Conservation (phyloP, 2,329 filamentous ascomycete species). For the Orbilia javanica region DNA sequence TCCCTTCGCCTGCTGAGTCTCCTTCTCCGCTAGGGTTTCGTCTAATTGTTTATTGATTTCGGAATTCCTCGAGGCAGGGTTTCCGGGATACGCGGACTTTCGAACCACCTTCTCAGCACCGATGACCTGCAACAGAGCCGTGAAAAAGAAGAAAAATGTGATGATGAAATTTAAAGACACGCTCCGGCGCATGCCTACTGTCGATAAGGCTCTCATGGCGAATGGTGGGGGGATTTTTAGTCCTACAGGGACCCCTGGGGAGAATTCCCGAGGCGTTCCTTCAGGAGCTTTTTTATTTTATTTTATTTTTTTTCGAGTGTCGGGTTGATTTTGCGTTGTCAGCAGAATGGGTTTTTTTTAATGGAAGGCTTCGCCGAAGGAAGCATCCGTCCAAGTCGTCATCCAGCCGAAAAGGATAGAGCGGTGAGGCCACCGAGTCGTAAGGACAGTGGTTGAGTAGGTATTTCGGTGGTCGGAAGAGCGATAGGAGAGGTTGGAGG, state of each 20-base stretch:
- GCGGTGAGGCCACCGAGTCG: conserved; percentile 36
- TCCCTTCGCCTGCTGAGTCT: conserved; percentile 38
- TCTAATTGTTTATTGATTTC: conserved; percentile 53
- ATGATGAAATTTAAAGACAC: conserved; percentile 42
- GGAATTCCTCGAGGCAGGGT: conserved; percentile 34
- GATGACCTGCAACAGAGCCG: conserved; percentile 59
- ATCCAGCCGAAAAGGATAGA: conserved; percentile 44
- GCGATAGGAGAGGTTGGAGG: conserved; percentile 25
- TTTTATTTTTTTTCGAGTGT: conserved; percentile 6
- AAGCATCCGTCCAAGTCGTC: conserved; percentile 57
- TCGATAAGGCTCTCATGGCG: conserved; percentile 47
- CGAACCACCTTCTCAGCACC: conserved; percentile 55
- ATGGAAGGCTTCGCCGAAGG: conserved; percentile 53
- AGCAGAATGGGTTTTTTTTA: conserved; percentile 6
- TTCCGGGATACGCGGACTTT: conserved; percentile 40
- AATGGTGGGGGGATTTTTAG: conserved; percentile 27
- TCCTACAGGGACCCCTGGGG: conserved; percentile 42
- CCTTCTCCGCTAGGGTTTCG: conserved; percentile 35
- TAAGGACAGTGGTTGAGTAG: conserved; percentile 32
- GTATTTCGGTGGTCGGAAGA: conserved; percentile 13
- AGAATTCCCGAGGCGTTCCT: conserved; percentile 50
- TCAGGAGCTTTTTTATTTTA: conserved; percentile 49
- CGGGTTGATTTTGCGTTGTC: conserved; percentile 44
- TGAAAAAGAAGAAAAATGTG: conserved; percentile 51
- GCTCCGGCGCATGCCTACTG: conserved; percentile 53